Base-by-base conservation (phyloP, 495 filamentous ascomycete genomes). In the Tuber melanosporum region DNA sequence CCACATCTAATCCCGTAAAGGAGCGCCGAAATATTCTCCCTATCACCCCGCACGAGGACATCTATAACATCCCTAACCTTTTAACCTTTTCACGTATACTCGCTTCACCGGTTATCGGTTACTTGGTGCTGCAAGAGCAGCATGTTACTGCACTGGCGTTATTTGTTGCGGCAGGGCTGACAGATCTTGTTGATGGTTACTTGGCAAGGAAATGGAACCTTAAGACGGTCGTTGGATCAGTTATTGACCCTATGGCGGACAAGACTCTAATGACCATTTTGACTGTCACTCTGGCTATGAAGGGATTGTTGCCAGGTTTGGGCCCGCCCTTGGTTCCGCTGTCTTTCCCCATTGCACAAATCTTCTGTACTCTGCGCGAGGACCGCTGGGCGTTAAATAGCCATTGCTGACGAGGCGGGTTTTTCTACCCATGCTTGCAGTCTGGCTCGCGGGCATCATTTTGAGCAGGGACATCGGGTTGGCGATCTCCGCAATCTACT, bases 191-290 rank as follows among this genome's bases (percentile, higher is more conserved):
- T 3, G 95, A 99, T 85, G 95, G 95, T 57, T 97, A 90, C 86
- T 94, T 99, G 76, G 95, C 95, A 22, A 90, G 95, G 66, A 87
- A 87, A 71, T 98, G 91, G 88, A 91, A 94, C 57, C 89, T 93
- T 17, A 91, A 94, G 85, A 98, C 95, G 0, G 96, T 99, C 1
- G 93, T 98, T 20, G 95, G 95, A n/a, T 94, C 92, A 71, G 90
- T 99, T 46, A 94, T 99, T 74, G 95, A 98, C 81, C 95, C 95
- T 17, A 95, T 97, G 92, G 95, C 95, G 20, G 95, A 98, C 83
- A 98, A 98, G 87, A 89, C 90, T 17, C 87, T 98, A 77, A 98
- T 99, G 95, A 97, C 94, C 4, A 88, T 97, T 46, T 86, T 96
- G 74, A 95, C 94, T 0, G 91, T 94, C 10, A 92, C 91, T 76